Evolutionary conservation across 148 eudicot species (phyloP), one percentile per base, ranked within the genome.

Genomic region (Tetragonia tetragonoides): DNA sequence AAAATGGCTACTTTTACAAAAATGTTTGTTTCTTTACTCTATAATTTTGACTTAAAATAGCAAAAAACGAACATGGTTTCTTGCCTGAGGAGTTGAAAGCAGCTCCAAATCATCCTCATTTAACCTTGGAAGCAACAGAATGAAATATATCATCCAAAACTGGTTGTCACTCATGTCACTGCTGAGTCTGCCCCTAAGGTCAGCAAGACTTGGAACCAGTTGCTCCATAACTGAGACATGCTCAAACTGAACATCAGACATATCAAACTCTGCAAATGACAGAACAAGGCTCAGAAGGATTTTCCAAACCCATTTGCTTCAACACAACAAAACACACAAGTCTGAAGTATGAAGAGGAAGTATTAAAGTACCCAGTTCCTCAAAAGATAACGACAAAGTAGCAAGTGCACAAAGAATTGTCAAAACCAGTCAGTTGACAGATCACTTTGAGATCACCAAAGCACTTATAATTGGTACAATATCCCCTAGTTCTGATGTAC

Each of bases 81-180:
- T 85, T 87, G 78, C 97, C 94, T 89, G 81, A 44, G 92, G 92
- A 77, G 91, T 86, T 28, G 92, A 90, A 24, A 92, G 89, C 66
- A 84, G 87, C 82, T 85, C 77, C 34, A 68, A 28, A n/a, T 86
- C 88, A 47, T 80, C 77, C 72, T 84, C 89, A 83, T 86, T 79
- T 82, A 92, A 84, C 82, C 91, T 81, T 72, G 97, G 94, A 70
- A 88, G 84, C 87, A 92, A 78, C 82, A 92, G 47, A 53, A 89
- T 82, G 71, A 89, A 92, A 81, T 92, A 92, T 76, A 90, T 90
- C 87, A 87, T 89, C 97, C 97, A 92, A 81, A 92, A 92, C 20
- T 81, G 78, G 49, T 80, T 81, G 66, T 84, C 87, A 68, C 83
- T 86, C 78, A 85, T 69, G 60, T 68, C 76, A 71, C 56, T 80